Percentiles rank a stretch among this genome's conserved stretches.
Conservation (phyloP, 176 grass and related monocot genomes). For the Tillandsia leiboldiana region DNA sequence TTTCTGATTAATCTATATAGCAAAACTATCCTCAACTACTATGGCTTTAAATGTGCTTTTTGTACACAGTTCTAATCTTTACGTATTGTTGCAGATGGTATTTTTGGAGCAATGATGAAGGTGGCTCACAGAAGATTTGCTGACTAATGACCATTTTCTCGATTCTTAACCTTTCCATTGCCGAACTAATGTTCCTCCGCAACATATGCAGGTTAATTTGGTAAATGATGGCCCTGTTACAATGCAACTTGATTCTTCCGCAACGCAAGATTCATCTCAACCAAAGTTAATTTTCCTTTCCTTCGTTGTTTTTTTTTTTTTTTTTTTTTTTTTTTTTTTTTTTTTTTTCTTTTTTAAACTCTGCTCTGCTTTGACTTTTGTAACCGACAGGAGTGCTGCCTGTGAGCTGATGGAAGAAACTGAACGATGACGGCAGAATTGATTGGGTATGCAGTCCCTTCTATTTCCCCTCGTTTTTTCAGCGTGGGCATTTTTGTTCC, state of each 20-base stretch:
- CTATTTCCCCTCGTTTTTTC: too few relatives aligned
- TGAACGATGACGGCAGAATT: background rate
- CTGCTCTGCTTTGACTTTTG: background rate
- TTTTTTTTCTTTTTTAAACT: background rate
- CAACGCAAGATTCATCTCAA: slow-evolving; percentile 36
- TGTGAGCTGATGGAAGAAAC: background rate
- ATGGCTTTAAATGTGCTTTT: background rate
- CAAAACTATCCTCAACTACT: background rate
- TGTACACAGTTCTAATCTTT: slow-evolving; percentile 8
- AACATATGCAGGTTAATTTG: slow-evolving; percentile 67
- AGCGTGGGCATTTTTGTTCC: too few relatives aligned
- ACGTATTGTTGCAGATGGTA: slow-evolving; percentile 50
- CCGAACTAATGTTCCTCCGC: slow-evolving; percentile 8
- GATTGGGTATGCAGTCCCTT: too few relatives aligned
- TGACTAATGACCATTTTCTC: slow-evolving; percentile 9
- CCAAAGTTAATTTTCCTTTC: slow-evolving; percentile 35
- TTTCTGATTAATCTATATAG: slow-evolving; percentile 2
- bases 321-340: too few relatives aligned
- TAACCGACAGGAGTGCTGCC: background rate
- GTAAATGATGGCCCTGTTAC: slow-evolving; percentile 96
- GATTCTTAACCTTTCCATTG: background rate
- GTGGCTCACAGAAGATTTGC: slow-evolving; percentile 26
- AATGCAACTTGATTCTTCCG: slow-evolving; percentile 82
- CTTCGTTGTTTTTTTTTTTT: too few relatives aligned
- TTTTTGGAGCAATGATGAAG: slow-evolving; percentile 99